These are phyloP conservation scores for Botrytis fabae DNA, from an alignment of 2,329 filamentous ascomycete species.

Conservation along the genomic window DNA sequence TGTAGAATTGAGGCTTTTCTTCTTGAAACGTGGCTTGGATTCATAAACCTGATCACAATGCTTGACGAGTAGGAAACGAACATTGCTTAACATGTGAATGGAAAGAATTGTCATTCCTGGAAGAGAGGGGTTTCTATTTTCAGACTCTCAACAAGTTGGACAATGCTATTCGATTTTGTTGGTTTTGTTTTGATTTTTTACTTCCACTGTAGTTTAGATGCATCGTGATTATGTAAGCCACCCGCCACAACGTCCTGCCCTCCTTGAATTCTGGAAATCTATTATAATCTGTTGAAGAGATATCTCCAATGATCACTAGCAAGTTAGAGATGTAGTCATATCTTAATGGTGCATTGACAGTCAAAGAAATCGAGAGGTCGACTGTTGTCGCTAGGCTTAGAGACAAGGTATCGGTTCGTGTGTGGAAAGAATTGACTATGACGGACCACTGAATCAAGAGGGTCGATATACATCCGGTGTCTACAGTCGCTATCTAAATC, in stretches of 20 bases:
- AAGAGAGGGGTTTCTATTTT: not conserved
- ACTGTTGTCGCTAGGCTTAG: not conserved
- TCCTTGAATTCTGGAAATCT: no score
- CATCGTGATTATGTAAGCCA: not conserved
- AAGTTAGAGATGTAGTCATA: not conserved
- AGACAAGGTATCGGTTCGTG: not conserved
- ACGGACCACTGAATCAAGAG: not conserved
- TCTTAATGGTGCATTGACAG: not conserved
- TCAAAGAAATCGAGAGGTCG: not conserved
- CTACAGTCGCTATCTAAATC: not conserved
- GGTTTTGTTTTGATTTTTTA: not conserved
- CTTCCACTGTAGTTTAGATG: not conserved
- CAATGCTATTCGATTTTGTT: not conserved
- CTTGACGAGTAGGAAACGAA: not conserved
- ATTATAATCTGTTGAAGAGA: not conserved
- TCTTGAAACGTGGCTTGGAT: not conserved
- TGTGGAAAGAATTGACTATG: not conserved
- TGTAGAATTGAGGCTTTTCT: not conserved
- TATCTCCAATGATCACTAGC: not conserved
- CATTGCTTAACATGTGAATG: not conserved
- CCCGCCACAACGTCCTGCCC: rapidly evolving
- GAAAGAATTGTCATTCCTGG: not conserved
- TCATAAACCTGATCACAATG: not conserved
- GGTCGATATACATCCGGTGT: not conserved
- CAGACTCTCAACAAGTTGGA: not conserved